Conservation (phyloP, 306 rosid genomes). For the Medicago ruthenica region DNA sequence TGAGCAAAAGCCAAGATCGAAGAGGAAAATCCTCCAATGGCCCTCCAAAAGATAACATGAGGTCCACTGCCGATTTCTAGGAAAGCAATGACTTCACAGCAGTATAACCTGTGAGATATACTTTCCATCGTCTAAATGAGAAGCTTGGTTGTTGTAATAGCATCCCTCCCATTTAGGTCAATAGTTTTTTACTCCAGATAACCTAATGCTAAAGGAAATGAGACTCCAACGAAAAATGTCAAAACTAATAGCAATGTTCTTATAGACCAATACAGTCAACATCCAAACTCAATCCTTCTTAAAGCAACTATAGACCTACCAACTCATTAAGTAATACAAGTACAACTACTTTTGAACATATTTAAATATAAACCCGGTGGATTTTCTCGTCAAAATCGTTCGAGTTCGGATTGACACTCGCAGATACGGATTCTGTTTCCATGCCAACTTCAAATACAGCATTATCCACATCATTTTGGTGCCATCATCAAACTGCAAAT, state of each 20-base stretch:
- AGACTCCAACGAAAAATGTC: neutral
- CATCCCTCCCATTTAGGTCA: neutral
- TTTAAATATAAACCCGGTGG: neutral
- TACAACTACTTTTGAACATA: neutral
- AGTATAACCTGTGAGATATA: neutral
- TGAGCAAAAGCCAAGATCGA: neutral
- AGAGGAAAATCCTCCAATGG: constrained; percentile 10
- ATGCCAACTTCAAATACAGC: neutral
- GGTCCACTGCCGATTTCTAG: neutral
- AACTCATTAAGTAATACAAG: neutral
- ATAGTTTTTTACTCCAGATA: neutral
- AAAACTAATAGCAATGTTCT: neutral
- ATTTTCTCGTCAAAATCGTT: no score
- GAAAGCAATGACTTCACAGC: neutral
- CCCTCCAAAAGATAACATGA: neutral
- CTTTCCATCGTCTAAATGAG: neutral
- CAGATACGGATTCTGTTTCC: no score
- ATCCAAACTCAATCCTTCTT: neutral
- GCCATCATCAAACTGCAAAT: neutral
- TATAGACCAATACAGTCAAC: neutral
- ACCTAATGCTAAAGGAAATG: neutral
- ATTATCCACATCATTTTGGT: neutral
- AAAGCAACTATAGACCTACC: neutral
- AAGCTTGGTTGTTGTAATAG: neutral
- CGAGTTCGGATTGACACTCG: no score